phyloP scores from a whole-genome alignment of 441 rosid species.

The Bocquillonia castaneifolia region DNA sequence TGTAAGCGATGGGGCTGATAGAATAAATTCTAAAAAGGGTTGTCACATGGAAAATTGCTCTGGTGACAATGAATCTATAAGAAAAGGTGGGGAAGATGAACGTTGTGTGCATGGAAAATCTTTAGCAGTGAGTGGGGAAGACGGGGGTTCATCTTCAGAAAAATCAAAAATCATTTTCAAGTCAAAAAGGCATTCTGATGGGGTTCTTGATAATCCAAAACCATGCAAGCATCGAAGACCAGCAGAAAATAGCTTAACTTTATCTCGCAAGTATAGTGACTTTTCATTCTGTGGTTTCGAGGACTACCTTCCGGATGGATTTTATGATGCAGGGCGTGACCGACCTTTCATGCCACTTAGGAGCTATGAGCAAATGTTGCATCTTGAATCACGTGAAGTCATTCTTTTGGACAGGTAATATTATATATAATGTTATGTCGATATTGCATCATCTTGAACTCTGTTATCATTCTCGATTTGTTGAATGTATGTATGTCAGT shows the following conservation, averaged over 20 bases:
- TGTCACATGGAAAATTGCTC: constrained; percentile 28
- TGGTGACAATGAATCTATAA: constrained; percentile 24
- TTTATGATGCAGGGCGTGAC: constrained; percentile 97
- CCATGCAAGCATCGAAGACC: constrained; percentile 70
- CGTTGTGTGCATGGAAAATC: constrained; percentile 39
- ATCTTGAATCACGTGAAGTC: constrained; percentile 86
- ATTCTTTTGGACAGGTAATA: constrained; percentile 90
- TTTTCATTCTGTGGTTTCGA: constrained; percentile 69
- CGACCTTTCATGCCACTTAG: constrained; percentile 70
- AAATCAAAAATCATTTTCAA: constrained; percentile 36
- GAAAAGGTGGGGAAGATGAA: constrained; percentile 31
- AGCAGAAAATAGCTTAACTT: constrained; percentile 35
- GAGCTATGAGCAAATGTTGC: constrained; percentile 54
- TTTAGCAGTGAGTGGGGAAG: constrained; percentile 33
- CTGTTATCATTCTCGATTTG: neutral
- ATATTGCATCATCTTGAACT: neutral
- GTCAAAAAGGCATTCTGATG: constrained; percentile 68
- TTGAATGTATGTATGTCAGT: neutral
- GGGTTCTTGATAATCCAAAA: constrained; percentile 78
- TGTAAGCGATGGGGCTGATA: constrained; percentile 39
- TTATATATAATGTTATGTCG: neutral
- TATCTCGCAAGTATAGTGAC: constrained; percentile 60
- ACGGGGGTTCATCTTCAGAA: constrained; percentile 42
- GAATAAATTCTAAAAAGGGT: constrained; percentile 32
- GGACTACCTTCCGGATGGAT: constrained; percentile 84